Conservation (phyloP, 2,329 filamentous ascomycete species). For the Cryoendolithus antarcticus region DNA sequence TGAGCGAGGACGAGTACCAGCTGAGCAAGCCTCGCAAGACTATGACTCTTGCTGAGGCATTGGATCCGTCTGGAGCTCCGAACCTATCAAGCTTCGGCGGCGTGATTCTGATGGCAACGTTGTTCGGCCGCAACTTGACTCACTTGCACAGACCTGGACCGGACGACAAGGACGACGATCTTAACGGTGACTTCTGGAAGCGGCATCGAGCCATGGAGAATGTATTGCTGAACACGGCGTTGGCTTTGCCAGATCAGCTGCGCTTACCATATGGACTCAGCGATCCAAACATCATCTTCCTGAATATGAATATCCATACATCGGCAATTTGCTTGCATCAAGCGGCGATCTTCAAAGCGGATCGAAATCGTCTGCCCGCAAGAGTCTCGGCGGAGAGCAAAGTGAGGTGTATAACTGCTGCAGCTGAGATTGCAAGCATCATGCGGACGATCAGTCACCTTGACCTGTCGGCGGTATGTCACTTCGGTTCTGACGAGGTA, state of each 20-base stretch:
- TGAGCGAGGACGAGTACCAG: slow-evolving; percentile 73
- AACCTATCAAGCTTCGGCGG: slow-evolving; percentile 68
- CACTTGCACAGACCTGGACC: slow-evolving; percentile 79
- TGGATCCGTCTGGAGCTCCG: slow-evolving; percentile 56
- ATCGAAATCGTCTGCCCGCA: slow-evolving; percentile 67
- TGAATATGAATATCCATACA: slow-evolving; percentile 94
- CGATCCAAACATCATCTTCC: slow-evolving; percentile 78
- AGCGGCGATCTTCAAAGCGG: slow-evolving; percentile 93
- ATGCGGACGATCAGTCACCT: slow-evolving; percentile 92
- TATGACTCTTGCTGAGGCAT: slow-evolving; percentile 55
- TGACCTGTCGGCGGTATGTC: slow-evolving; percentile 51
- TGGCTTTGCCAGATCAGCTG: slow-evolving; percentile 68
- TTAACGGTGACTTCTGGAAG: slow-evolving; percentile 93
- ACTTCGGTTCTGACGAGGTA: too few relatives aligned
- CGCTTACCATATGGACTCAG: slow-evolving; percentile 67
- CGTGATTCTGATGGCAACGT: slow-evolving; percentile 70
- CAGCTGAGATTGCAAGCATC: slow-evolving; percentile 83
- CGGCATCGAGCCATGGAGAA: slow-evolving; percentile 82
- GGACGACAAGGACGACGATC: slow-evolving; percentile 71
- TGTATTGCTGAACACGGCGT: slow-evolving; percentile 73
- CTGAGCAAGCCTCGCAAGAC: slow-evolving; percentile 65
- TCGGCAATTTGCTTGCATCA: slow-evolving; percentile 97
- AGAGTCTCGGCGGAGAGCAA: slow-evolving; percentile 82
- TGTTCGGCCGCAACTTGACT: slow-evolving; percentile 85
- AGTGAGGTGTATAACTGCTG: slow-evolving; percentile 81